Conservation (phyloP, 75 land plant species). For the Azolla pinnata region DNA sequence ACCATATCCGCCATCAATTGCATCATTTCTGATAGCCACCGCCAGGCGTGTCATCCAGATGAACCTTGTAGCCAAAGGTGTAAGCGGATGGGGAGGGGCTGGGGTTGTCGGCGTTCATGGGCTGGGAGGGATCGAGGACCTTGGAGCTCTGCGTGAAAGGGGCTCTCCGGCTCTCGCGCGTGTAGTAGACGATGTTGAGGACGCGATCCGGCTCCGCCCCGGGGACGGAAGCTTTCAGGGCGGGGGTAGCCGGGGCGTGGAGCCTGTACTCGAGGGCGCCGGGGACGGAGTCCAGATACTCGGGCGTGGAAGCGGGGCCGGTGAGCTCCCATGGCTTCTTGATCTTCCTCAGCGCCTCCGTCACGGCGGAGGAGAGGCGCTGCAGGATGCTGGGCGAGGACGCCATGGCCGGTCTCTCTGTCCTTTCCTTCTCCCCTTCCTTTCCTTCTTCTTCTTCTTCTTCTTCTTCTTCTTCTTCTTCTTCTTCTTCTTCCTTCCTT, state of each 20-base stretch:
- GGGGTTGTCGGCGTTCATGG: slow-evolving; percentile 23
- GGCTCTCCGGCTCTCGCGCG: slow-evolving; percentile 63
- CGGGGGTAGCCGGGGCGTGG: slow-evolving; percentile 58
- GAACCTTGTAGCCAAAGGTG: slow-evolving; percentile 14
- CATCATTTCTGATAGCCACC: slow-evolving; percentile 73
- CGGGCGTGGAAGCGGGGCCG: slow-evolving; percentile 69
- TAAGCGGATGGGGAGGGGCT: slow-evolving; percentile 37
- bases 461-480: no score
- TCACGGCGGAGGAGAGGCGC: neutral
- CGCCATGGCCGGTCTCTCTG: no score
- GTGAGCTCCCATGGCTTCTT: slow-evolving; percentile 87
- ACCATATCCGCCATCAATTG: no score
- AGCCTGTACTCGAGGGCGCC: slow-evolving; percentile 57
- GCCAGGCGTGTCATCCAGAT: slow-evolving; percentile 45
- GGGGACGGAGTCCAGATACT: slow-evolving; percentile 59
- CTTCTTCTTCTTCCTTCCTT: no score
- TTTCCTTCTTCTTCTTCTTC: no score
- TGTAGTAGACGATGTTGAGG: slow-evolving; percentile 80
- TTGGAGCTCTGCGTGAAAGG: slow-evolving; percentile 20
- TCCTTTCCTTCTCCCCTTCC: no score
- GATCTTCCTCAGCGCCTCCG: slow-evolving; percentile 11
- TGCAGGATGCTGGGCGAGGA: no score
- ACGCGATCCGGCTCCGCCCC: slow-evolving; percentile 66
- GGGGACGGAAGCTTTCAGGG: slow-evolving; percentile 42
- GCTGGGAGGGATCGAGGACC: slow-evolving; percentile 25